Evolutionary conservation across 2,329 filamentous ascomycete genomes (phyloP).

Genomic region (Coniochaeta sp.): DNA sequence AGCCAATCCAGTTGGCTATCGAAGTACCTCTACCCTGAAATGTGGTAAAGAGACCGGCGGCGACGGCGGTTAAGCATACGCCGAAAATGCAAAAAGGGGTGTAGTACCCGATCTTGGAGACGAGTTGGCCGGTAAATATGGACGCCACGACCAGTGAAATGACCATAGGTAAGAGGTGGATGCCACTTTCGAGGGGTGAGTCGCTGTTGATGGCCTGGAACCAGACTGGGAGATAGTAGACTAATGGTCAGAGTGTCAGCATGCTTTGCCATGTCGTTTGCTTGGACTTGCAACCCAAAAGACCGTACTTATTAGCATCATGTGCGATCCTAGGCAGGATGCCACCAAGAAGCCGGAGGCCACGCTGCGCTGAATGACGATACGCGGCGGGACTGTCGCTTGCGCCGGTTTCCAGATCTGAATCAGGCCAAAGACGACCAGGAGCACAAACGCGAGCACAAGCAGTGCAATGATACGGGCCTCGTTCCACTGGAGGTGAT

Average conservation of each 20-base stretch:
- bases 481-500: constrained; percentile 7
- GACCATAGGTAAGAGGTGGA: constrained; percentile 33
- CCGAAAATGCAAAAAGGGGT: constrained; percentile 33
- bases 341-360: constrained; percentile 23
- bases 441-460: constrained; percentile 27
- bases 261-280: not conserved
- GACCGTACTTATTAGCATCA: constrained; percentile 25
- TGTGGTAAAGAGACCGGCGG: constrained; percentile 33
- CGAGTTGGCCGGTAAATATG: constrained; percentile 27
- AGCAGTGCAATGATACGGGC: constrained; percentile 35
- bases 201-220: constrained; percentile 37
- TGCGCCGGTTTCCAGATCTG: constrained; percentile 25
- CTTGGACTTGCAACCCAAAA: not conserved
- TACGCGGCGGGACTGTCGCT: constrained; percentile 31
- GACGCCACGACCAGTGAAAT: constrained; percentile 31
- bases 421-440: constrained; percentile 31
- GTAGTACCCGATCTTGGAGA: constrained; percentile 34
- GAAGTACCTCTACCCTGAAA: constrained; percentile 24
- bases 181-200: constrained; percentile 32
- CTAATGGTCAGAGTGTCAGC: constrained; percentile 3
- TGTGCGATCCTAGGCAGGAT: constrained; percentile 24
- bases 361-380: constrained; percentile 32
- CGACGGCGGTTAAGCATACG: constrained; percentile 26
- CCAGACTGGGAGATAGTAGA: constrained; percentile 42
- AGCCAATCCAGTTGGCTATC: constrained; percentile 26